Base-by-base conservation (phyloP, 768 basidiomycete species). In the Lentinula aciculospora region DNA sequence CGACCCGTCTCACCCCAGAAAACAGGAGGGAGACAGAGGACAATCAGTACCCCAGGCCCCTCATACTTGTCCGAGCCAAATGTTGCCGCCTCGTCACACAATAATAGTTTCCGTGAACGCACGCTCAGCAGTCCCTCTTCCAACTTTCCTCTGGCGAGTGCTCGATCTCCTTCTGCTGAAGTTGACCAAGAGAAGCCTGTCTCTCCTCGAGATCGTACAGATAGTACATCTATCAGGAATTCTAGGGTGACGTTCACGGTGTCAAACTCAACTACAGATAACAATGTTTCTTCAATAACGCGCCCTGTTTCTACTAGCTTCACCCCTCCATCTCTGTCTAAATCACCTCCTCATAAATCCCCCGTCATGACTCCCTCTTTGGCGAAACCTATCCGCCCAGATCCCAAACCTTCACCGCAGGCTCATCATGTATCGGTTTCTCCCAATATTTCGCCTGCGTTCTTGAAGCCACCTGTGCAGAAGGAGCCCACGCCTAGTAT, bases 401-500 rank as follows among this genome's bases (percentile, higher is more conserved):
- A 73, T 46, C 74, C 78, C 3, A 79, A 80, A 21, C 63, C 72
- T 2, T 76, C 82, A 0, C 68, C 78, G 1, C 63, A 71, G 58
- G 71, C 66, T 37, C 79, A 78, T 27, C 76, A 73, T 48, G 74
- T 78, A 40, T 74, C 81, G 21, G 47, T 75, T 23, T 75, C 79
- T 4, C 61, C 68, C 15, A 72, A 73, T 21, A 68, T 79, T 28
- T 82, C 87, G 3, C 80, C 83, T 17, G 82, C 80, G 4, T 86
- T 90, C 66, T 72, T 85, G 27, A 84, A 81, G 45, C 72, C 76
- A 2, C 71, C 81, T 8, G 66, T 77, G 3, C 68, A 76, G 53
- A 92, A 92, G 67, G 89, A 90, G 45, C 81, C 81, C 3, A 90
- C 89, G 1, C 92, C 92, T 0, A 92, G 89, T 67, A 81, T 93